phyloP scores from a whole-genome alignment of 1,139 yeast species.

The Lodderomyces theae region DNA sequence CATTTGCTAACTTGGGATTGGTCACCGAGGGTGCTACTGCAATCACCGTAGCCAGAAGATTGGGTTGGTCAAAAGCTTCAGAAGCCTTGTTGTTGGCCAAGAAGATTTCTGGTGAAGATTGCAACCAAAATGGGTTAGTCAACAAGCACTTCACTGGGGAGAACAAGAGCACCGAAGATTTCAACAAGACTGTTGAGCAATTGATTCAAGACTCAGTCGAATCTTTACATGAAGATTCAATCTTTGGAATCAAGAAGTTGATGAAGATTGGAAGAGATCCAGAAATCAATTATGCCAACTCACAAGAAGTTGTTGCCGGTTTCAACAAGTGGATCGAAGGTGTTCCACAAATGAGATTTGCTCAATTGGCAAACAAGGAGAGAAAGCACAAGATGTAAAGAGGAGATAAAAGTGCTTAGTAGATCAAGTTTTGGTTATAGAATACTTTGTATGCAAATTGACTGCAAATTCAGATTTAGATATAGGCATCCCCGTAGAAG shows the following conservation, averaged over 20 bases:
- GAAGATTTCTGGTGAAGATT: slow-evolving; percentile 61
- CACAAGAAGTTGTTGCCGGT: slow-evolving; percentile 68
- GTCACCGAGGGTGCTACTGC: slow-evolving; percentile 84
- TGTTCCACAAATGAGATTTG: slow-evolving; percentile 69
- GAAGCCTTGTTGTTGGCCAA: slow-evolving; percentile 72
- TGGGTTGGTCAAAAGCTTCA: slow-evolving; percentile 72
- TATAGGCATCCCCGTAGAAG: too few relatives aligned
- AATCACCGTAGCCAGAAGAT: slow-evolving; percentile 61
- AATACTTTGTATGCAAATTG: neutral
- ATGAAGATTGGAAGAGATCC: slow-evolving; percentile 47
- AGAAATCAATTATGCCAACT: slow-evolving; percentile 50
- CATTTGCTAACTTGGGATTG: slow-evolving; percentile 80
- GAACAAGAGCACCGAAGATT: slow-evolving; percentile 53
- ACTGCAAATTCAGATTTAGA: neutral
- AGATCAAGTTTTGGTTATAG: neutral
- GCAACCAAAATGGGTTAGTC: slow-evolving; percentile 58
- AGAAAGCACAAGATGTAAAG: slow-evolving; percentile 56
- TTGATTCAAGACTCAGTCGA: slow-evolving; percentile 47
- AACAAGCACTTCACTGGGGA: slow-evolving; percentile 47
- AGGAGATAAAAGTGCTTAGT: neutral
- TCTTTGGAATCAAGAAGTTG: slow-evolving; percentile 61
- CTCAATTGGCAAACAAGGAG: slow-evolving; percentile 51
- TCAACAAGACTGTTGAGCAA: slow-evolving; percentile 51
- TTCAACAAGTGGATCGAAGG: slow-evolving; percentile 70
- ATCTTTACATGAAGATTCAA: slow-evolving; percentile 56